Evolutionary conservation across 1,284 basidiomycete species (phyloP).

Genomic region (Austroboletus novae-zelandiae): DNA sequence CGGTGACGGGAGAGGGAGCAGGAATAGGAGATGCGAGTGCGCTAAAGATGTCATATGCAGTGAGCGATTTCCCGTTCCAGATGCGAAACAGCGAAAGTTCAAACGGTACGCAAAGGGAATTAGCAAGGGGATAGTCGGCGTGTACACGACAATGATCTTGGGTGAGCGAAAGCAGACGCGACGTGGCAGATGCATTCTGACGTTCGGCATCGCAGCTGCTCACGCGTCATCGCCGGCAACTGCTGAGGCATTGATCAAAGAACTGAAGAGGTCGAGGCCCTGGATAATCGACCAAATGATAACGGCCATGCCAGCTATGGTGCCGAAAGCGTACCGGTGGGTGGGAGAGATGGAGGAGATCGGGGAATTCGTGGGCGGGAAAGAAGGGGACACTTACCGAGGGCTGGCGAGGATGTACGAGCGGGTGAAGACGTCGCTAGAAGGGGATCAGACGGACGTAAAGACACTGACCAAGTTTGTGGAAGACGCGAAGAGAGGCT

Average conservation of each 20-base stretch:
- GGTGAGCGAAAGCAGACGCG: constrained; percentile 32
- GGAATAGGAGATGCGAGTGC: constrained; percentile 59
- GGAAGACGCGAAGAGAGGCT: constrained; percentile 33
- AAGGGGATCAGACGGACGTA: constrained; percentile 37
- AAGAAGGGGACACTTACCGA: constrained; percentile 44
- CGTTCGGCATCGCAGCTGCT: constrained; percentile 39
- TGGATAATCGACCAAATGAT: constrained; percentile 41
- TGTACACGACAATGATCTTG: constrained; percentile 57
- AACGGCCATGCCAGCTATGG: constrained; percentile 43
- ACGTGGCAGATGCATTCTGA: constrained; percentile 1
- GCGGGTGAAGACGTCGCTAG: constrained; percentile 41
- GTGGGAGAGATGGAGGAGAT: constrained; percentile 64
- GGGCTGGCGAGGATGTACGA: constrained; percentile 48
- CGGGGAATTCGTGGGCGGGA: constrained; percentile 48
- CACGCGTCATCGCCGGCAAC: constrained; percentile 58
- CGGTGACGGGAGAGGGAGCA: constrained; percentile 45
- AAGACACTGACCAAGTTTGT: constrained; percentile 46
- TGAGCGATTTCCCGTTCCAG: constrained; percentile 31
- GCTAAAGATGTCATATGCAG: constrained; percentile 63
- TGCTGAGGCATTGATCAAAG: constrained; percentile 48
- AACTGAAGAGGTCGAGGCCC: constrained; percentile 48
- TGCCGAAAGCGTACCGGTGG: constrained; percentile 61
- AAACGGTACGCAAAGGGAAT: constrained; percentile 42
- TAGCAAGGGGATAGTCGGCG: constrained; percentile 51
- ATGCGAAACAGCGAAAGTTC: neutral